Base-by-base conservation (phyloP, 208 protist species). In the Acanthamoeba castellanii region DNA sequence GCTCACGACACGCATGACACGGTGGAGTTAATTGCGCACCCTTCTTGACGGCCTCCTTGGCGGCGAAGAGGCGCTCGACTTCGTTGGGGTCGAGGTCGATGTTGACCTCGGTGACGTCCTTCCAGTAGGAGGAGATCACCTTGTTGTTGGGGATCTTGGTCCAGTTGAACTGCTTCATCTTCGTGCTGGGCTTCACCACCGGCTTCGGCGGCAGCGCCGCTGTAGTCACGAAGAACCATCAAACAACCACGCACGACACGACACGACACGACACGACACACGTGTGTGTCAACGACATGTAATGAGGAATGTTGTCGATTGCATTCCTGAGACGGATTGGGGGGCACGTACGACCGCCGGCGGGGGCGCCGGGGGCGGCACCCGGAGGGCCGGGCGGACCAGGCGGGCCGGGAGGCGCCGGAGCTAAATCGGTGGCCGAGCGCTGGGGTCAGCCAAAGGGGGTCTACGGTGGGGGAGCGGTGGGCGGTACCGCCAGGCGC, bases 161-260 rank as follows among this genome's bases (percentile, higher is more conserved):
- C 81, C 81, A 88, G 50, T 55, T 64, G 81, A 88, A 64, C 45
- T 88, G 81, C 45, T 88, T 88, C 81, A 88, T 88, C 81, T 88
- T 88, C 34, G 42, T 55, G 50, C 27, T 66, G n/a, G 81, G 81
- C 81, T 88, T 88, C 25, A 88, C 27, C 47, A 61, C 81, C 16
- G 81, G 81, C n/a, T 88, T 88, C 13, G 81, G 81, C 16, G 81
- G 81, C 37, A 88, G 37, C 37, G 37, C 37, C 37, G 30, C 25
- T 25, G 18, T 68, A 30, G 32, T 72, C 37, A 3, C 37, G 37
- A 42, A 42, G 2, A 42, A 1, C 37, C 37, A 42, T 42, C 37
- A 42, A 42, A 42, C 37, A 42, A 42, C 3, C 37, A 42, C n/a
- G n/a, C 37, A 42, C 37, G 37, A 42, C 37, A 42, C n/a, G n/a